These are phyloP conservation scores for Corylus americana DNA, from an alignment of 306 rosid genomes.

Conservation along the genomic window DNA sequence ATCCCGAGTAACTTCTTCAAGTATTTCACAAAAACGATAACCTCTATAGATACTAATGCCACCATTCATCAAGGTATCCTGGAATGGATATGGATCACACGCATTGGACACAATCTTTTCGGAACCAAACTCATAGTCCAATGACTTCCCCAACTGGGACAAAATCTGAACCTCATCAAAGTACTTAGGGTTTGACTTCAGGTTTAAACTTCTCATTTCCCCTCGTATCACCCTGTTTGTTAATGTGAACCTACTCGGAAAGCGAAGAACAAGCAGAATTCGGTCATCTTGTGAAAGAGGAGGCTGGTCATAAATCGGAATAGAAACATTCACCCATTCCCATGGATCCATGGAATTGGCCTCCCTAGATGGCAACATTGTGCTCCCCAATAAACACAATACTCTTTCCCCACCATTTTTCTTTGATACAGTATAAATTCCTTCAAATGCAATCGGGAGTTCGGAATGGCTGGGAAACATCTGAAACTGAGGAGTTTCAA, in stretches of 20 bases:
- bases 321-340: conserved; percentile 65
- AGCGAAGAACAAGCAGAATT: conserved; percentile 66
- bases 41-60: conserved; percentile 57
- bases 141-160: conserved; percentile 67
- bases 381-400: conserved; percentile 78
- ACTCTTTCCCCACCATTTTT: conserved; percentile 85
- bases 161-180: conserved; percentile 65
- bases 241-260: conserved; percentile 63
- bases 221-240: conserved; percentile 70
- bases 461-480: conserved; percentile 66
- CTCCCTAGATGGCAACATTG: conserved; percentile 82
- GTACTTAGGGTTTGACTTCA: conserved; percentile 62
- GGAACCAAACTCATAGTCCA: conserved; percentile 47
- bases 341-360: conserved; percentile 56
- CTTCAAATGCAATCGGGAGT: conserved; percentile 65
- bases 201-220: conserved; percentile 75
- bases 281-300: conserved; percentile 80
- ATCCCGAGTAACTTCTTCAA: conserved; percentile 60
- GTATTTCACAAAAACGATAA: conserved; percentile 58
- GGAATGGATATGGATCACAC: conserved; percentile 74
- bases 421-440: conserved; percentile 78
- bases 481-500: conserved; percentile 49
- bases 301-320: conserved; percentile 31
- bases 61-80: conserved; percentile 40
- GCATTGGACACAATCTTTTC: conserved; percentile 63